These are phyloP conservation scores for Sporothrix humicola DNA, from an alignment of 2,329 filamentous ascomycete genomes.

Conservation along the genomic window DNA sequence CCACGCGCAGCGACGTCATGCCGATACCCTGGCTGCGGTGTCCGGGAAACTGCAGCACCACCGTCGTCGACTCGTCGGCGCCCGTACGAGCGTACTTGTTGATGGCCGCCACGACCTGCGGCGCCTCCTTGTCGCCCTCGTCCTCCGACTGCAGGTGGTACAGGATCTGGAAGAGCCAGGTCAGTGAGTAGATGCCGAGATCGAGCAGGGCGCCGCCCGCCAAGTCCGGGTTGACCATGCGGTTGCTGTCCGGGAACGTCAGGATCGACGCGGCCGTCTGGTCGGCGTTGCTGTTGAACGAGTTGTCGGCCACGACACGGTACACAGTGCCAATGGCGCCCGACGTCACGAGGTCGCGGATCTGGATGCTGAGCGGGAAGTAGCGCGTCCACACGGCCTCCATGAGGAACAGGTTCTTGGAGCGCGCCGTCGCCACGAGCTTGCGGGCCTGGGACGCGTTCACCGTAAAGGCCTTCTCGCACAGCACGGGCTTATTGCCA, in stretches of 20 bases:
- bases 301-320: slow-evolving; percentile 65
- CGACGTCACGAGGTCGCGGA: slow-evolving; percentile 66
- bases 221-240: slow-evolving; percentile 82
- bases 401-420: slow-evolving; percentile 79
- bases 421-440: slow-evolving; percentile 72
- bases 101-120: slow-evolving; percentile 71
- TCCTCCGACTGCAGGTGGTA: slow-evolving; percentile 73
- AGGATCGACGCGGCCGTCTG: slow-evolving; percentile 52
- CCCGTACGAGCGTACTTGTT: slow-evolving; percentile 72
- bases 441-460: slow-evolving; percentile 77
- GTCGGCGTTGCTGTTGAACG: slow-evolving; percentile 62
- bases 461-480: slow-evolving; percentile 89
- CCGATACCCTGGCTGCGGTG: slow-evolving; percentile 74
- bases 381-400: slow-evolving; percentile 90
- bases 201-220: slow-evolving; percentile 84
- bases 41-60: slow-evolving; percentile 76
- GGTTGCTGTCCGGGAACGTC: slow-evolving; percentile 65
- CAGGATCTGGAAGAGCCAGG: slow-evolving; percentile 88
- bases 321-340: slow-evolving; percentile 66
- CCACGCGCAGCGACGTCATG: slow-evolving; percentile 67
- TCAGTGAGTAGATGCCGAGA: slow-evolving; percentile 85
- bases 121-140: slow-evolving; percentile 64
- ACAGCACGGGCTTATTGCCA: slow-evolving; percentile 80
- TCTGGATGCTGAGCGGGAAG: slow-evolving; percentile 80
- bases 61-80: slow-evolving; percentile 77